These are phyloP conservation scores for Parietaria judaica DNA, from an alignment of 306 rosid genomes.

Conservation along the genomic window DNA sequence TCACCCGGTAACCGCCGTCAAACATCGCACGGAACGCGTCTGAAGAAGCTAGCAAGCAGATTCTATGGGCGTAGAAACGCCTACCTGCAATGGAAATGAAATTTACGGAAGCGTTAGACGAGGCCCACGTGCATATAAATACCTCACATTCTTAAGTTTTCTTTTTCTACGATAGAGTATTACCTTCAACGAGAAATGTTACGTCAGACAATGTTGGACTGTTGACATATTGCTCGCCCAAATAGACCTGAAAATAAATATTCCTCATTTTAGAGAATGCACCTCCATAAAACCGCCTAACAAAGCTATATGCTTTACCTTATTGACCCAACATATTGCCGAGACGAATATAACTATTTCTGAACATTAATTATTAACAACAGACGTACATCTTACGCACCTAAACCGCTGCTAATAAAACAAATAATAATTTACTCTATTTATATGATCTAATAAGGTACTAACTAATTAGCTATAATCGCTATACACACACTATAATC, in stretches of 20 bases:
- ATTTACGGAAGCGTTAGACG: slow-evolving; percentile 2
- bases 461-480: no score
- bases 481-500: no score
- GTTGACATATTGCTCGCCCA: slow-evolving; percentile 89
- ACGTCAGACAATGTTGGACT: slow-evolving; percentile 78
- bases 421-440: no score
- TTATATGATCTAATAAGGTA: no score
- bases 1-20: slow-evolving; percentile 98
- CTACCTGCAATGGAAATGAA: slow-evolving; percentile 49
- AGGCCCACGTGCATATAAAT: slow-evolving; percentile 2
- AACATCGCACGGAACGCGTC: slow-evolving; percentile 99
- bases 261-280: slow-evolving; percentile 9
- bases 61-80: slow-evolving; percentile 93
- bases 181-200: slow-evolving; percentile 94
- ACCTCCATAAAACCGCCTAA: background rate
- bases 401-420: no score
- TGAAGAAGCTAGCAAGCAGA: slow-evolving; percentile 91
- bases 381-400: no score
- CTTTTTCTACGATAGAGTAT: background rate
- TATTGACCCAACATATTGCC: no score
- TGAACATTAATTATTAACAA: no score
- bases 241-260: slow-evolving; percentile 70
- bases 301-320: no score
- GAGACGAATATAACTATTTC: no score
- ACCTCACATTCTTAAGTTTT: background rate